Evolutionary conservation across 495 filamentous ascomycete species (phyloP).

Genomic region (Parathielavia appendiculata): DNA sequence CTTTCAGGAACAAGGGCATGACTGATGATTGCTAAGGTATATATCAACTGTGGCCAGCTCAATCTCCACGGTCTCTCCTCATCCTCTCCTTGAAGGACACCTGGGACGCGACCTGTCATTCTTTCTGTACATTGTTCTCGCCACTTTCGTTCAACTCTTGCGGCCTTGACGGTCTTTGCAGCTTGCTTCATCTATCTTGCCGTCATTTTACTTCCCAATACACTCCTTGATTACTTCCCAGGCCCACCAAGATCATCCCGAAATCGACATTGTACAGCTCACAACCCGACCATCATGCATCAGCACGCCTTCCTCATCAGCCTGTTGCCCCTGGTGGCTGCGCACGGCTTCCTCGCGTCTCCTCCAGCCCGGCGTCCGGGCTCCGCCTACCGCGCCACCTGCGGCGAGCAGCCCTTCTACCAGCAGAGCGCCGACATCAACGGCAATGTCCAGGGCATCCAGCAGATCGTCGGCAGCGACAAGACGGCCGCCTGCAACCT

Average conservation of each 20-base stretch:
- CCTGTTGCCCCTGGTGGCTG: neutral
- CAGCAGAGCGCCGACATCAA: slow-evolving; percentile 10
- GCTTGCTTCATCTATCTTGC: neutral
- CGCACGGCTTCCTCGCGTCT: slow-evolving; percentile 3
- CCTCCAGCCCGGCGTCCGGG: neutral
- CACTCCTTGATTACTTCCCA: neutral
- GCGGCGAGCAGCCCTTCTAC: slow-evolving; percentile 4
- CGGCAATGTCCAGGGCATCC: slow-evolving; percentile 8
- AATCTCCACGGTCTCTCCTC: neutral
- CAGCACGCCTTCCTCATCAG: neutral
- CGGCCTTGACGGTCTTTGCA: neutral
- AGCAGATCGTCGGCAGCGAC: slow-evolving; percentile 8
- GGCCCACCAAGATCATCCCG: neutral
- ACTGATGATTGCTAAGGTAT: no score
- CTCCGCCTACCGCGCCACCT: neutral
- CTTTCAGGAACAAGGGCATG: neutral
- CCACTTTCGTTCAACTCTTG: neutral
- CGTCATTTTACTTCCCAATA: neutral
- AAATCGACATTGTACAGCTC: neutral
- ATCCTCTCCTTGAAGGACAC: neutral
- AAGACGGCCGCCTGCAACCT: slow-evolving; percentile 19
- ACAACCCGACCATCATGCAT: neutral
- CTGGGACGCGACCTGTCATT: neutral
- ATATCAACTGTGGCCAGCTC: neutral
- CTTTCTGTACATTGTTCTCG: neutral